These are phyloP conservation scores for Hypoxylon sp. DNA, from an alignment of 2,329 filamentous ascomycete species.

Conservation along the genomic window DNA sequence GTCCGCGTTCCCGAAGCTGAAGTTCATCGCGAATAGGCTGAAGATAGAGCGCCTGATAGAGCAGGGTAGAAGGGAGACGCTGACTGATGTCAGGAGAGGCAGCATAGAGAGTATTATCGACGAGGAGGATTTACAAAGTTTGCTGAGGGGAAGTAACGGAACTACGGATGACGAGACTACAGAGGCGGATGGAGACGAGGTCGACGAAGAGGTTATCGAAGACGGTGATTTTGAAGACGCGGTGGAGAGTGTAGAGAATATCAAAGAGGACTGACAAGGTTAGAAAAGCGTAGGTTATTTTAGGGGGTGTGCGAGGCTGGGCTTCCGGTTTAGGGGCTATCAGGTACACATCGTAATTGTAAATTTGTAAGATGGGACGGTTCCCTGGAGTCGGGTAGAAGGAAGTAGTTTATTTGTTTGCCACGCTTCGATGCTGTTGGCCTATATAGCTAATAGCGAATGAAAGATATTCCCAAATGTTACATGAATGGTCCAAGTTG, in stretches of 20 bases:
- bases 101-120: conserved; percentile 74
- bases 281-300: neutral
- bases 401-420: neutral
- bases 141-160: conserved; percentile 57
- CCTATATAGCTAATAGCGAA: neutral
- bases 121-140: conserved; percentile 70
- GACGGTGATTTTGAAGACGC: conserved; percentile 46
- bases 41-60: conserved; percentile 83
- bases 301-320: neutral
- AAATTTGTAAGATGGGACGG: neutral
- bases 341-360: conserved; percentile 3
- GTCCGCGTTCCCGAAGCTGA: conserved; percentile 89
- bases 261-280: conserved; percentile 7
- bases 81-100: conserved; percentile 63
- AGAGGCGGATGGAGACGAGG: conserved; percentile 42
- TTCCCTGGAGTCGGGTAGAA: conserved; percentile 6
- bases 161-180: conserved; percentile 53
- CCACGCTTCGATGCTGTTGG: neutral
- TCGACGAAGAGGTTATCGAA: conserved; percentile 43
- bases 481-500: neutral
- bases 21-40: conserved; percentile 90
- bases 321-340: neutral
- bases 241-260: neutral
- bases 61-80: conserved; percentile 68
- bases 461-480: neutral